Evolutionary conservation across 73 alveolate species (phyloP), one percentile per base, ranked within the genome.

Genomic region (Tetrahymena elliotti): DNA sequence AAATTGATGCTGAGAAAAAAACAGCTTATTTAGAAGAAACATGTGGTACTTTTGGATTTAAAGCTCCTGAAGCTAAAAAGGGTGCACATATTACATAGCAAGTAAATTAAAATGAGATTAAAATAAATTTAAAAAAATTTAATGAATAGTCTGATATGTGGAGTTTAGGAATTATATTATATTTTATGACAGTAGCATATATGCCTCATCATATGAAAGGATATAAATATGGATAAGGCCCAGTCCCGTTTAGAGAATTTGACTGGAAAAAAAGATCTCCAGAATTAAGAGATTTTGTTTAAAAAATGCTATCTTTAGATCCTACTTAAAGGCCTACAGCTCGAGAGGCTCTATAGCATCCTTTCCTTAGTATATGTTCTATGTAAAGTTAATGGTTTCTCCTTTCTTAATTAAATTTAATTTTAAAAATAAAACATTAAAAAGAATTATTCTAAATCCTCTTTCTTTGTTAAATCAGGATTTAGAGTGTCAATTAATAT

Each of bases 221-320:
- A 94, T 94, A 47, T 53, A 94, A 94, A 68, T 94, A 94, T 94
- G 38, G 94, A 33, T 53, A 94, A 94, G 98, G 98, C 33, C 98
- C 97, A 33, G 93, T 96, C 52, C 99, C 99, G 31, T 97, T 97
- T 95, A 94, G 98, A 92, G 93, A 95, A 37, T 52, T 54, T 39
- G 99, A 97, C 93, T 97, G 99, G 99, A 95, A 95, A 84, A 97
- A 97, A 35, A 39, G 96, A 83, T 94, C 97, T 53, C 94, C 95
- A 12, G 93, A 84, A 22, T 39, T 97, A 35, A 41, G 97, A 53
- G 97, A 97, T 22, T 33, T 94, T 33, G 93, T 94, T 52, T 47
- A 53, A 83, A 38, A 13, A 0, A 94, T 94, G 96, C 40, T 94
- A 33, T 53, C 93, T 0, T 84, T 94, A 94, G 96, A 84, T 11